Base-by-base conservation (phyloP, 2,329 filamentous ascomycete species). In the Emmonsiellopsis sp. region DNA sequence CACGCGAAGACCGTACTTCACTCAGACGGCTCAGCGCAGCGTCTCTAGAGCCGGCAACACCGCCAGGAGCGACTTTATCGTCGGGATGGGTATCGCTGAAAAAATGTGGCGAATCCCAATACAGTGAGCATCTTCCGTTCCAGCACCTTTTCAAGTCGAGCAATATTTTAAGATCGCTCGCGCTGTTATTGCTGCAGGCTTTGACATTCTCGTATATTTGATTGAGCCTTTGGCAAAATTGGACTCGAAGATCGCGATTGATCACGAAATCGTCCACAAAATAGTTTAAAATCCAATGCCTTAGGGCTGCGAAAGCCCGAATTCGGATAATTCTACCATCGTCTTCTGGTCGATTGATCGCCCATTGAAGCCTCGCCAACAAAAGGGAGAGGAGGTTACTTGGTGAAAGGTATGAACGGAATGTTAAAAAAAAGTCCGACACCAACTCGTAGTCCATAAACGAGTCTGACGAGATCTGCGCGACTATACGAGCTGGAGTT, bases 211-310 rank as follows among this genome's bases (percentile, higher is more conserved):
- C 65, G 54, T 80, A 79, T 52, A 86, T 66, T 26, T 67, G 66
- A 67, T 97, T 96, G 55, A 96, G 77, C 7, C 90, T 77, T 34
- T 83, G 77, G 70, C 92, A 96, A 65, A 96, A 96, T 13, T 82
- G 81, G 5, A 80, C 75, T 7, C 92, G 84, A 34, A 97, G 76
- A 44, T 80, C 75, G 64, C 86, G 84, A 65, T 91, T 83, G 26
- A 85, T 71, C 41, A 94, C 82, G 67, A 95, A 98, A 66, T 98
- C 93, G 65, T 98, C 93, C 53, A 88, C 79, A 61, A 97, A 98
- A 70, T 98, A 98, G 68, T 98, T 98, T 57, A 98, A 73, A 54
- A 97, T 91, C 93, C 93, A 98, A 70, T 98, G 93, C 54, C 93
- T 84, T 44, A 97, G 78, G 7, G 93, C 93, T 30, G 96, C 93